Evolutionary conservation across 495 filamentous ascomycete species (phyloP), one percentile per base, ranked within the genome.

Genomic region (Xylaria cubensis): DNA sequence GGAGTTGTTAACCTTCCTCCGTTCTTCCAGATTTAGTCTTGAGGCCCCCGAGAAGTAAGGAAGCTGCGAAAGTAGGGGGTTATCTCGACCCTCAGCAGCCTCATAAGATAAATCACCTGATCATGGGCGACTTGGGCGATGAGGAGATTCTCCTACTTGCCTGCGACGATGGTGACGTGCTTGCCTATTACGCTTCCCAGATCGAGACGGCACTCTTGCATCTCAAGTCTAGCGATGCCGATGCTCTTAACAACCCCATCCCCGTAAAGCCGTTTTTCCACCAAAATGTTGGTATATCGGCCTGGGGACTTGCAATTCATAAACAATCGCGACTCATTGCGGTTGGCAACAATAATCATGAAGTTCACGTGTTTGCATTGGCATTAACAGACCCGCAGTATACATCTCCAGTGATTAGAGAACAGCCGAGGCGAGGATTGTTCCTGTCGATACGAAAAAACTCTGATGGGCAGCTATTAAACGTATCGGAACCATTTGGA

Each of bases 271-370:
- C 90, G 0, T 92, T 95, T 78, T 93, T 97, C 69, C 87, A 89
- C 74, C 86, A 91, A 66, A 92, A 91, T 79, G 94, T 98, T 24
- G 88, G 86, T 1, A 81, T 77, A 34, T 95, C 92, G 71, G 95
- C 94, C 4, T 99, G 96, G 96, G 96, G 96, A 0, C 77, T 99
- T 46, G 93, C 95, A 8, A 87, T 96, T 17, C 95, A 98, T 75
- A 88, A 91, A 73, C 84, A 90, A 71, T 90, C 91, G 15, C 87
- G 94, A 3, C 80, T 97, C 48, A 88, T 99, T 66, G 96, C 94
- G 0, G 91, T 95, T 21, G 90, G 91, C 67, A 89, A 92, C 0
- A 98, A 99, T 76, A 87, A 75, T 4, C 80, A 85, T 34, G 81
- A 88, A 39, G 89, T 96, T 61, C 88, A 86, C 5, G 87, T 97